Base-by-base conservation (phyloP, 176 grass and related monocot species). In the Hordeum marinum region DNA sequence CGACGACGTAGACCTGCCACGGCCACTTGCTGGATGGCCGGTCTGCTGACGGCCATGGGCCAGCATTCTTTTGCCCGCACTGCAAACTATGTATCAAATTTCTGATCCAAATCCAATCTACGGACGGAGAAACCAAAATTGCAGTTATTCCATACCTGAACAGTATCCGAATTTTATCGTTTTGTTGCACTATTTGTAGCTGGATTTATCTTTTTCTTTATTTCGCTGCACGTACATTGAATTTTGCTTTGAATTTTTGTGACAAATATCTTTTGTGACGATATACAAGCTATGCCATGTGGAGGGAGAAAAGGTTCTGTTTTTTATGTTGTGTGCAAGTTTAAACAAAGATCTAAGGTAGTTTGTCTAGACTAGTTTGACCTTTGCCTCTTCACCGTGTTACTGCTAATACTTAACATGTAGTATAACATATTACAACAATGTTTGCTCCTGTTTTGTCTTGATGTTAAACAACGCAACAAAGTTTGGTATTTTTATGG, bases 381-480 rank as follows among this genome's bases (percentile, higher is more conserved):
- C 46, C 46, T 50, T 2, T 50, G 14, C 17, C 46, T 66, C 57
- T 55, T 42, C 7, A 43, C 0, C 43, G 15, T 45, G 1, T 29
- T 29, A 45, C 27, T 61, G 7, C 13, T 42, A 34, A 27, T 68
- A 24, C 35, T 35, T 37, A 74, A 20, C 46, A 17, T 50, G 46
- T 17, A 50, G 46, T 50, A 50, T 50, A 50, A 50, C 46, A 2
- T 50, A 50, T 6, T 50, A 17, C 4, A 17, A 6, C 46, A 50
- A 17, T 50, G 17, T 14, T 57, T 78, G 31, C 40, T 79, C 13
- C 26, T 39, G 12, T 25, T 8, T 74, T n/a, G 61, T 12, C 43
- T 84, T 67, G 32, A 84, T 65, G n/a, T 77, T 25, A 72, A 58
- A 52, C 26, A 82, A 61, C 5, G 5, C 20, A 82, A 43, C 13